These are phyloP conservation scores for Cinnamomum micranthum DNA, from an alignment of 164 flowering plant genomes.

Conservation along the genomic window DNA sequence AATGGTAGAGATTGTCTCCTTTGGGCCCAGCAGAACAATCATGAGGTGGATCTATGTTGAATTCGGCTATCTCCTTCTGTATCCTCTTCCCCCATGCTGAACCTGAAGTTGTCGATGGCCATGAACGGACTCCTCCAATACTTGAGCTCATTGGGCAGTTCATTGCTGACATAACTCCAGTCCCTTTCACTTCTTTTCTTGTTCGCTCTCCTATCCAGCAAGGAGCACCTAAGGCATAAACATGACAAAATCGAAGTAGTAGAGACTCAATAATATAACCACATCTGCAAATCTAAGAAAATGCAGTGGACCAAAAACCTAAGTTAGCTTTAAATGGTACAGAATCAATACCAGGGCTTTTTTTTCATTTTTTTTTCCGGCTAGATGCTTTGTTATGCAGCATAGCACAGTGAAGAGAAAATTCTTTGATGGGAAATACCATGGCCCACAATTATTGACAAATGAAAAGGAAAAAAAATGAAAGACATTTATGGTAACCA, in stretches of 20 bases:
- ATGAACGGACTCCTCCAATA: slow-evolving; percentile 26
- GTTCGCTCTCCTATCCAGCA: neutral
- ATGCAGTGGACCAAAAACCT: too few relatives aligned
- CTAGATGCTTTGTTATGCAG: too few relatives aligned
- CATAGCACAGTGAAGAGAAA: too few relatives aligned
- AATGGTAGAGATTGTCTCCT: slow-evolving; percentile 87
- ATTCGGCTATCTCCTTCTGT: slow-evolving; percentile 79
- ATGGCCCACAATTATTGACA: too few relatives aligned
- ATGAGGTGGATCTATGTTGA: slow-evolving; percentile 62
- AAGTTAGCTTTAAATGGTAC: too few relatives aligned
- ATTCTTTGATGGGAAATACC: too few relatives aligned
- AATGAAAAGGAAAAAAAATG: too few relatives aligned
- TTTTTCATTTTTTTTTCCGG: too few relatives aligned
- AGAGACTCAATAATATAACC: neutral
- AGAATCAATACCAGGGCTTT: too few relatives aligned
- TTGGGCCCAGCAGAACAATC: slow-evolving; percentile 91
- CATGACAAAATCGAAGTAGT: neutral
- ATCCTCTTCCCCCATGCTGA: slow-evolving; percentile 87
- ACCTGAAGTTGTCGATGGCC: slow-evolving; percentile 63
- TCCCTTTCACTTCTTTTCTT: neutral
- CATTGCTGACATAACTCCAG: slow-evolving; percentile 5
- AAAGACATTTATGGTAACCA: too few relatives aligned
- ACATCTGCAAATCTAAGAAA: neutral
- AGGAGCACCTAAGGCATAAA: neutral
- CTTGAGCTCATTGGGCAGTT: slow-evolving; percentile 11